phyloP scores from a whole-genome alignment of 108 stramenopile species.

The Parietichytrium sp. region DNA sequence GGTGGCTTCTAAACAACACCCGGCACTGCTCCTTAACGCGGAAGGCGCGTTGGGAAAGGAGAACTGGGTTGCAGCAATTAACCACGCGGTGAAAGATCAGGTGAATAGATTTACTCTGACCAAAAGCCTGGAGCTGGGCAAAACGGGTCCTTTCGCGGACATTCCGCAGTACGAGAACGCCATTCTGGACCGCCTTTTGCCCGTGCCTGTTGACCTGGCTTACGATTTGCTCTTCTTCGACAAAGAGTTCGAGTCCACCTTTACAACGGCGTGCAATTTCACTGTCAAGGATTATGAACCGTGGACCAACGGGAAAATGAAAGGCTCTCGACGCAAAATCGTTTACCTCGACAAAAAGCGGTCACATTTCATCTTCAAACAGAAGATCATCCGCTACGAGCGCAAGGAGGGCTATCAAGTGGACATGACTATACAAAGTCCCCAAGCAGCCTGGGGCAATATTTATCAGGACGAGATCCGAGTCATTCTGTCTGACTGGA shows the following conservation, averaged over 20 bases:
- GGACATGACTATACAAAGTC: background rate
- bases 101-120: constrained; percentile 34
- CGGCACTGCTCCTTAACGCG: background rate
- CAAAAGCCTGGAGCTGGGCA: background rate
- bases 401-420: background rate
- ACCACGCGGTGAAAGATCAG: background rate
- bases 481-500: constrained; percentile 27
- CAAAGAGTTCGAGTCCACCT: background rate
- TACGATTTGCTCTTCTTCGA: constrained; percentile 27
- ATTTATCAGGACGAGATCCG: constrained; percentile 34
- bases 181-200: background rate
- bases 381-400: background rate
- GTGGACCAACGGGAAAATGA: background rate
- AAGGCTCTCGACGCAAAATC: background rate
- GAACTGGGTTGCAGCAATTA: constrained; percentile 19
- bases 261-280: background rate
- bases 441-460: constrained; percentile 9
- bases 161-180: constrained; percentile 7
- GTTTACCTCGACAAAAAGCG: background rate
- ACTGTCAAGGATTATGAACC: background rate
- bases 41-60: too few relatives aligned
- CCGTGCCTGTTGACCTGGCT: background rate
- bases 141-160: background rate
- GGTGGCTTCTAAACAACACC: background rate
- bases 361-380: background rate